Percentiles rank a stretch among this genome's conserved stretches.
These are phyloP conservation scores for Endoconidiophora laricicola DNA, from an alignment of 2,329 filamentous ascomycete genomes.

Conservation along the genomic window DNA sequence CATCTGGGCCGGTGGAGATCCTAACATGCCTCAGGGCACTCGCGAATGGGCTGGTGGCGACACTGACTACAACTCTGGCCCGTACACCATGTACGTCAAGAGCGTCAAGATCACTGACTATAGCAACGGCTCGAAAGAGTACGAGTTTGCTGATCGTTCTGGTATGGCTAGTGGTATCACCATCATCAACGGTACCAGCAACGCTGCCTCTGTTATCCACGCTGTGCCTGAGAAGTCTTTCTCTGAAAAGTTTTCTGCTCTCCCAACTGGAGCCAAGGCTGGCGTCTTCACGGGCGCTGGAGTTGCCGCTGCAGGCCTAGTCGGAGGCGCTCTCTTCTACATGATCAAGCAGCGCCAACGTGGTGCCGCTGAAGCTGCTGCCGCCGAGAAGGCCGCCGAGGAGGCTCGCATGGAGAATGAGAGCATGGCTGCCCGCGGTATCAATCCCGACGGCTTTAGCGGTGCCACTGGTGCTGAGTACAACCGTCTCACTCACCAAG, in stretches of 20 bases:
- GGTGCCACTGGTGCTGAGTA: slow-evolving; percentile 23
- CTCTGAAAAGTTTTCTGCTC: slow-evolving; percentile 35
- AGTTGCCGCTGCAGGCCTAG: slow-evolving; percentile 23
- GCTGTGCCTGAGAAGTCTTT: slow-evolving; percentile 26
- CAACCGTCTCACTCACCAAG: slow-evolving; percentile 18
- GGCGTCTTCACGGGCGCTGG: slow-evolving; percentile 34
- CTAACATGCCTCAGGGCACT: slow-evolving; percentile 35
- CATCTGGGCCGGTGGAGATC: slow-evolving; percentile 48
- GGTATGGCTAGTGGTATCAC: slow-evolving; percentile 51
- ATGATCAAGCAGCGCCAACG: slow-evolving; percentile 37
- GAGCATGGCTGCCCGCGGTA: slow-evolving; percentile 29
- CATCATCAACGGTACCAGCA: slow-evolving; percentile 38
- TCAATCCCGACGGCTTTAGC: slow-evolving; percentile 31
- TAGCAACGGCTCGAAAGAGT: slow-evolving; percentile 42
- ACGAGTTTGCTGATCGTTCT: slow-evolving; percentile 43
- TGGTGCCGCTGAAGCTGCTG: slow-evolving; percentile 33
- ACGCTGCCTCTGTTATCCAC: slow-evolving; percentile 24
- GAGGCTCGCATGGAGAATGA: slow-evolving; percentile 35
- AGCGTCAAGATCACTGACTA: slow-evolving; percentile 38
- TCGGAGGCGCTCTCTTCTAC: slow-evolving; percentile 32
- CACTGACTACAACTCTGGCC: slow-evolving; percentile 48
- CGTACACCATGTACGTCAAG: slow-evolving; percentile 61
- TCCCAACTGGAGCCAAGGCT: slow-evolving; percentile 33
- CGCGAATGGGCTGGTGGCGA: slow-evolving; percentile 54
- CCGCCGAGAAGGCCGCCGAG: slow-evolving; percentile 27